These are phyloP conservation scores for Paecilomyces dactylethromorphus DNA, from an alignment of 2,329 filamentous ascomycete species.

Conservation along the genomic window DNA sequence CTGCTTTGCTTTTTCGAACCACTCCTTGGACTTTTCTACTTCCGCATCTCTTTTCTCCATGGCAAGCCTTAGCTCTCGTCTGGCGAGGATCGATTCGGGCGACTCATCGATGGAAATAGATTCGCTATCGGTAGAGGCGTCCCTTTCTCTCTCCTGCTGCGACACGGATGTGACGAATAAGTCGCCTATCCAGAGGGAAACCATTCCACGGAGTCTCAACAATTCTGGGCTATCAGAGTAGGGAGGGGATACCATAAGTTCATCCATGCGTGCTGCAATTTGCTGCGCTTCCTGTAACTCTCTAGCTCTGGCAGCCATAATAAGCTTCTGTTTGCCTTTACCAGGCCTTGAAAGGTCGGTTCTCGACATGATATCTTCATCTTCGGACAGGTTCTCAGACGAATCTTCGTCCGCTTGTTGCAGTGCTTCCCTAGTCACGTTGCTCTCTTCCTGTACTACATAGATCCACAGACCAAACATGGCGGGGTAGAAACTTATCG, in stretches of 20 bases:
- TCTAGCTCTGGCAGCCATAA: slow-evolving; percentile 36
- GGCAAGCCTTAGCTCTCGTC: slow-evolving; percentile 25
- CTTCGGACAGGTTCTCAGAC: slow-evolving; percentile 22
- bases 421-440: slow-evolving; percentile 34
- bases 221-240: slow-evolving; percentile 63
- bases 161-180: slow-evolving; percentile 39
- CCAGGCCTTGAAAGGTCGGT: slow-evolving; percentile 15
- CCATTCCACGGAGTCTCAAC: slow-evolving; percentile 64
- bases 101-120: slow-evolving; percentile 13
- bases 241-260: slow-evolving; percentile 61
- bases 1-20: slow-evolving; percentile 26
- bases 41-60: slow-evolving; percentile 26
- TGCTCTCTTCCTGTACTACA: slow-evolving; percentile 58
- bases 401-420: slow-evolving; percentile 14
- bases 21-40: slow-evolving; percentile 23
- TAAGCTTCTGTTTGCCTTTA: slow-evolving; percentile 28
- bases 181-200: slow-evolving; percentile 69
- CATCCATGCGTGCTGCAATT: slow-evolving; percentile 64
- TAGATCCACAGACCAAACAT: slow-evolving; percentile 79
- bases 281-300: slow-evolving; percentile 55
- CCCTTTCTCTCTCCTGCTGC: slow-evolving; percentile 10
- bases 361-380: slow-evolving; percentile 21
- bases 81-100: slow-evolving; percentile 20
- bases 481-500: slow-evolving; percentile 73
- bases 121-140: slow-evolving; percentile 9